Evolutionary conservation across 805 yeast species (phyloP).

Genomic region (Candida awuae): DNA sequence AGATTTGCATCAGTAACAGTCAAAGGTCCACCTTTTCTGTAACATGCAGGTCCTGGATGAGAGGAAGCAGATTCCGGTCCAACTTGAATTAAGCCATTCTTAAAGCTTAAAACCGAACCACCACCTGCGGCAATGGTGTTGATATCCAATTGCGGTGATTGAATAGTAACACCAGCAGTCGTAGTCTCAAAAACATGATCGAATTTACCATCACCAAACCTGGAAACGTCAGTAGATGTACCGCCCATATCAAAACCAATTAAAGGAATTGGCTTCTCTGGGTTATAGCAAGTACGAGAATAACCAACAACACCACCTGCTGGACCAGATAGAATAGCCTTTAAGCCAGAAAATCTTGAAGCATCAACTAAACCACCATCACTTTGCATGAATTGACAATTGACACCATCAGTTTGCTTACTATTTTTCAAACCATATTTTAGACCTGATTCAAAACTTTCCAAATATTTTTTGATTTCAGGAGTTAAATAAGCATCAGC

Average conservation of each 20-base stretch:
- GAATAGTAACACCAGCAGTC: slow-evolving; percentile 77
- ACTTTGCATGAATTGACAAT: slow-evolving; percentile 86
- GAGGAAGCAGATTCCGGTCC: slow-evolving; percentile 87
- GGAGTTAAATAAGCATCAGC: slow-evolving; percentile 85
- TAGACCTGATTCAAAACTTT: slow-evolving; percentile 56
- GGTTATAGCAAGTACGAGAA: slow-evolving; percentile 69
- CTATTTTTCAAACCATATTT: slow-evolving; percentile 37
- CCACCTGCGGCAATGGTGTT: slow-evolving; percentile 85
- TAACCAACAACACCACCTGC: slow-evolving; percentile 98
- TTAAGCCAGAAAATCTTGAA: slow-evolving; percentile 72
- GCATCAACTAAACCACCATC: slow-evolving; percentile 93
- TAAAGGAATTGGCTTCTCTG: slow-evolving; percentile 47
- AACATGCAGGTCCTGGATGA: slow-evolving; percentile 87
- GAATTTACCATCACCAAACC: slow-evolving; percentile 56
- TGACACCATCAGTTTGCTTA: slow-evolving; percentile 36
- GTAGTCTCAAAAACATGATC: slow-evolving; percentile 79
- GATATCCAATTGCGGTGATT: slow-evolving; percentile 76
- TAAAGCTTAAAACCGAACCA: slow-evolving; percentile 60
- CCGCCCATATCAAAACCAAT: slow-evolving; percentile 91
- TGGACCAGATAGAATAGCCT: slow-evolving; percentile 89
- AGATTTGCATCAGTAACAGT: slow-evolving; percentile 84
- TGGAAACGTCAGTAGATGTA: slow-evolving; percentile 77
- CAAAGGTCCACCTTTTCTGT: slow-evolving; percentile 75
- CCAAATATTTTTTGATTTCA: slow-evolving; percentile 56
- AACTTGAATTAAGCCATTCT: slow-evolving; percentile 66